Evolutionary conservation across 2,329 filamentous ascomycete genomes (phyloP).

Genomic region (Alternaria infectoria): DNA sequence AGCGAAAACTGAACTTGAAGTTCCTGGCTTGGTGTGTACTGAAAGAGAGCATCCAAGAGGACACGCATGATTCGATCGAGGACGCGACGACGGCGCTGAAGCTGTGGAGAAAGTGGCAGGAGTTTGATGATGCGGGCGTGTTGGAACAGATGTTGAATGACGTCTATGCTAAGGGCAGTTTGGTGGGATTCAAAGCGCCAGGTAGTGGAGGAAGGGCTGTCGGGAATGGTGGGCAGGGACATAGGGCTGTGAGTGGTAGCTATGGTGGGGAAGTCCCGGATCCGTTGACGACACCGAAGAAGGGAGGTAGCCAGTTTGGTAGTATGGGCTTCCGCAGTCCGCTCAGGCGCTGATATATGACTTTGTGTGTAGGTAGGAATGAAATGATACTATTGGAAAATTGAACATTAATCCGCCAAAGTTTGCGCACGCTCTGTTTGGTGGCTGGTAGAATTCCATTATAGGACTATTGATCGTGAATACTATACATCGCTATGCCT

Average conservation of each 20-base stretch:
- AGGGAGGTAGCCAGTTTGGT: conserved; percentile 47
- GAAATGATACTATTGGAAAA: background rate
- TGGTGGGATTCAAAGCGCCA: conserved; percentile 54
- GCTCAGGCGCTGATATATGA: conserved; percentile 19
- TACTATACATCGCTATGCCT: background rate
- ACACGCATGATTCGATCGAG: conserved; percentile 93
- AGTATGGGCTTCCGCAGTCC: conserved; percentile 47
- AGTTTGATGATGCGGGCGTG: conserved; percentile 86
- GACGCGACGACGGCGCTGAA: conserved; percentile 90
- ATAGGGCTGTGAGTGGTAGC: background rate
- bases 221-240: conserved; percentile 9
- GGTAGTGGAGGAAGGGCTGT: conserved; percentile 28
- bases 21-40: conserved; percentile 88
- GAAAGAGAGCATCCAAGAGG: conserved; percentile 91
- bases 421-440: too few species aligned
- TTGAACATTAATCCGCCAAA: background rate
- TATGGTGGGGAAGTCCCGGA: conserved; percentile 59
- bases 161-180: conserved; percentile 72
- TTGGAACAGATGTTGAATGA: conserved; percentile 84
- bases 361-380: background rate
- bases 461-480: too few species aligned
- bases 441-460: too few species aligned
- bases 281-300: conserved; percentile 60
- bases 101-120: conserved; percentile 86
- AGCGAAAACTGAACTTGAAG: conserved; percentile 86